phyloP scores from a whole-genome alignment of 768 basidiomycete genomes.

The Sutorius australiensis region DNA sequence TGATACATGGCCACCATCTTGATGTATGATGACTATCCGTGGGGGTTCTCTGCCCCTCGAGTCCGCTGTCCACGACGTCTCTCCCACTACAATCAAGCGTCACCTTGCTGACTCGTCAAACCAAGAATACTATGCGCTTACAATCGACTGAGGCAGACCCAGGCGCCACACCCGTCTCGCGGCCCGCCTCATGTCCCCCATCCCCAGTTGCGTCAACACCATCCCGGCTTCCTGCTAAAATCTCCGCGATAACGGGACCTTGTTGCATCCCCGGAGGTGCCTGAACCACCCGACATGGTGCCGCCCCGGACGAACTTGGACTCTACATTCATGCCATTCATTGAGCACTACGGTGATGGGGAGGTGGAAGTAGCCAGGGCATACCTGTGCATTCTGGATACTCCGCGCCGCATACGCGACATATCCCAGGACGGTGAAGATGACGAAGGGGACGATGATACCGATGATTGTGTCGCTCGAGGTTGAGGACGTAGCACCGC shows the following conservation, averaged over 20 bases:
- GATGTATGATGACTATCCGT: background rate
- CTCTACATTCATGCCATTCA: too few species aligned
- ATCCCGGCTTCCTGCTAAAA: background rate
- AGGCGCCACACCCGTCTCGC: too few species aligned
- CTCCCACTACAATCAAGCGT: background rate
- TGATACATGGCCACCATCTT: background rate
- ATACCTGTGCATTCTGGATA: background rate
- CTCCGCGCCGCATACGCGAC: accelerated
- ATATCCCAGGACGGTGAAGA: accelerated
- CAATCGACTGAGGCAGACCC: background rate
- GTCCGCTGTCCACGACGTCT: too few species aligned
- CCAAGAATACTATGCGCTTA: background rate
- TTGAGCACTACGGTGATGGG: too few species aligned
- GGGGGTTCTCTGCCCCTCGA: background rate
- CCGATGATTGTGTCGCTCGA: accelerated
- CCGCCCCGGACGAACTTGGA: background rate
- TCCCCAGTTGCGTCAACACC: too few species aligned
- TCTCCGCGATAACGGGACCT: background rate
- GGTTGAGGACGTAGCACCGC: background rate
- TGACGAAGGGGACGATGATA: background rate
- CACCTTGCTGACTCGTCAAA: background rate
- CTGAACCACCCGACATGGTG: background rate
- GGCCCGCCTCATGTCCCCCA: background rate
- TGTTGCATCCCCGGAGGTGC: background rate
- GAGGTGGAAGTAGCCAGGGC: too few species aligned